These are phyloP conservation scores for Curvularia lunata DNA, from an alignment of 2,329 filamentous ascomycete species.

Conservation along the genomic window DNA sequence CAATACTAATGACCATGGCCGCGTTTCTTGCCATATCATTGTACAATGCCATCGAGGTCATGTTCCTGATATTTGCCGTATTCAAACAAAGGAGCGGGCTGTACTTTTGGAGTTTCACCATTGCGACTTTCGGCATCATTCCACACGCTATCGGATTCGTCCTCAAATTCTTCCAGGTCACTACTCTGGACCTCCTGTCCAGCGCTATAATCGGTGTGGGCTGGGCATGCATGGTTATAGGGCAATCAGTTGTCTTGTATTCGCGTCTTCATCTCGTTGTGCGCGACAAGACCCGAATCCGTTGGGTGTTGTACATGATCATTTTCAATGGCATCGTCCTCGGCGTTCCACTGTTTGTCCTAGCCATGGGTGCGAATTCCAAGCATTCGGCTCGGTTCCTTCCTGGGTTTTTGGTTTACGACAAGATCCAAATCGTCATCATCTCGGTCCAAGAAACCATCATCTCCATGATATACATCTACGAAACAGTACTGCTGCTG, in stretches of 20 bases:
- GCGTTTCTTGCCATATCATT: slow-evolving; percentile 32
- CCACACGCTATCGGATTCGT: slow-evolving; percentile 55
- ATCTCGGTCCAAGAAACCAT: slow-evolving; percentile 45
- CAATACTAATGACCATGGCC: slow-evolving; percentile 26
- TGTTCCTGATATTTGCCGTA: slow-evolving; percentile 45
- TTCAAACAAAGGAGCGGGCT: slow-evolving; percentile 54
- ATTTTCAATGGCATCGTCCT: slow-evolving; percentile 56
- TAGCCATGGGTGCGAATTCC: slow-evolving; percentile 59
- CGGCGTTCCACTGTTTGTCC: slow-evolving; percentile 48
- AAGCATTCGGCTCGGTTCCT: slow-evolving; percentile 35
- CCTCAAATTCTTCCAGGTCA: slow-evolving; percentile 44
- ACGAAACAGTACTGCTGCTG: slow-evolving; percentile 15
- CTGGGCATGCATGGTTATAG: slow-evolving; percentile 65
- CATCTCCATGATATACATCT: slow-evolving; percentile 28
- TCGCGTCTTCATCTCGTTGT: slow-evolving; percentile 65
- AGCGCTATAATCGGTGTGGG: slow-evolving; percentile 33
- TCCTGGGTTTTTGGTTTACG: slow-evolving; percentile 42
- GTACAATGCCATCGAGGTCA: slow-evolving; percentile 41
- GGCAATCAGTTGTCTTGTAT: slow-evolving; percentile 65
- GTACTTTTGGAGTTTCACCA: slow-evolving; percentile 56
- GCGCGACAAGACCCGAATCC: slow-evolving; percentile 45
- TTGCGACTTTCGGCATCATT: slow-evolving; percentile 51
- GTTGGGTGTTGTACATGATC: slow-evolving; percentile 62
- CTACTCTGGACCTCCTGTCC: slow-evolving; percentile 25
- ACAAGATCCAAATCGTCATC: slow-evolving; percentile 47